Conservation (phyloP, 306 rosid species). For the Castanea mollissima region DNA sequence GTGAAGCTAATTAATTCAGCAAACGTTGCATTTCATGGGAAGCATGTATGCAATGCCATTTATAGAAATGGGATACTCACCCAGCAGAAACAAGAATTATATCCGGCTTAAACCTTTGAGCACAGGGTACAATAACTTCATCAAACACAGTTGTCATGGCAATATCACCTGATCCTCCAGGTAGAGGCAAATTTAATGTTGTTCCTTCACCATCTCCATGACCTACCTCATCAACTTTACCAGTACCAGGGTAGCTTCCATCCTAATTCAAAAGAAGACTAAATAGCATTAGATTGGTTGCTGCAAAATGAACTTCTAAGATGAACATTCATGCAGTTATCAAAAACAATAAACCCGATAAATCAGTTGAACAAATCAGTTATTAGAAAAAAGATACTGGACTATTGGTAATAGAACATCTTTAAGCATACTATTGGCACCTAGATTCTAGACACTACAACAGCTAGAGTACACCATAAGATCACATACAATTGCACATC, state of each 20-base stretch:
- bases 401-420: neutral
- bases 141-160: conserved; percentile 75
- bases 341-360: neutral
- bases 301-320: neutral
- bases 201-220: conserved; percentile 85
- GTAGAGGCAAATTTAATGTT: conserved; percentile 86
- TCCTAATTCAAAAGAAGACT: conserved; percentile 42
- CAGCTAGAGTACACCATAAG: neutral
- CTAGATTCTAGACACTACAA: neutral
- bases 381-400: too few species aligned
- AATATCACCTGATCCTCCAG: conserved; percentile 91
- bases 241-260: conserved; percentile 98
- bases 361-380: too few species aligned
- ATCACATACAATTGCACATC: neutral
- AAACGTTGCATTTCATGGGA: conserved; percentile 9
- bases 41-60: conserved; percentile 1
- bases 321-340: neutral
- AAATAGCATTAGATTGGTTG: neutral
- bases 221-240: conserved; percentile 80
- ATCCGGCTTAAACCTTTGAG: conserved; percentile 88
- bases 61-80: conserved; percentile 44
- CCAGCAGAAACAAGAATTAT: conserved; percentile 96
- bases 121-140: conserved; percentile 84
- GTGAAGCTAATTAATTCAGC: neutral
- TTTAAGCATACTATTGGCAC: neutral